phyloP scores from a whole-genome alignment of 2,329 filamentous ascomycete genomes.

The Cryphonectria carpinicola region DNA sequence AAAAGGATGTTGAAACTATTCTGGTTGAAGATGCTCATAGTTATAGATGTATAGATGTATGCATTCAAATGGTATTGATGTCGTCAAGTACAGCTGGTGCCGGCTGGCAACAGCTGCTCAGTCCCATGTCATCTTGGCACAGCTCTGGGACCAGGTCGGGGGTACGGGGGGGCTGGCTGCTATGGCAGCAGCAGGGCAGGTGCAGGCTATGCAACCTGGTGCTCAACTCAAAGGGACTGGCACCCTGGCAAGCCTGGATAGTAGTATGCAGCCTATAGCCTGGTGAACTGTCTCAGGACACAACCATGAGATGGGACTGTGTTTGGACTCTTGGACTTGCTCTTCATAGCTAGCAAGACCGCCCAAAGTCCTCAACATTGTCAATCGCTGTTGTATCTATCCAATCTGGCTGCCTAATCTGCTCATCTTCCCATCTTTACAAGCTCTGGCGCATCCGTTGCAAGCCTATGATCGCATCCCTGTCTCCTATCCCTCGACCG shows the following conservation, averaged over 20 bases:
- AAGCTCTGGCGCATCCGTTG: not conserved
- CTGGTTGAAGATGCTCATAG: not conserved
- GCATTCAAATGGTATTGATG: not conserved
- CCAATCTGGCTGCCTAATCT: not conserved
- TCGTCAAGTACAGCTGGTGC: not conserved
- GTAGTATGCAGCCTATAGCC: not conserved
- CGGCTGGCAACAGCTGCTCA: not conserved
- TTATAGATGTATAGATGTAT: not conserved
- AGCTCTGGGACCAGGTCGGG: not conserved
- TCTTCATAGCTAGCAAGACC: not conserved
- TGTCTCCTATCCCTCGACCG: slow-evolving; percentile 4
- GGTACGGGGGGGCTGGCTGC: not conserved
- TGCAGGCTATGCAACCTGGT: not conserved
- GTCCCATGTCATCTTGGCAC: not conserved
- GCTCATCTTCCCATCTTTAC: not conserved
- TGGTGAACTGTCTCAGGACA: slow-evolving; percentile 2
- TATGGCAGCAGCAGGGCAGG: too few relatives aligned
- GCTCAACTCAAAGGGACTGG: not conserved
- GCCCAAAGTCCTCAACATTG: not conserved
- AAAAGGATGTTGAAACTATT: not conserved
- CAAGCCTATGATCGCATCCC: slow-evolving; percentile 7
- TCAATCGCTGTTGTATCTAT: not conserved
- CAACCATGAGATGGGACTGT: not conserved
- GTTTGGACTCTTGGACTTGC: not conserved
- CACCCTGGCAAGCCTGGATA: not conserved